Evolutionary conservation across 2,329 filamentous ascomycete species (phyloP).

Genomic region (Teratosphaeria pseudoeucalypti): DNA sequence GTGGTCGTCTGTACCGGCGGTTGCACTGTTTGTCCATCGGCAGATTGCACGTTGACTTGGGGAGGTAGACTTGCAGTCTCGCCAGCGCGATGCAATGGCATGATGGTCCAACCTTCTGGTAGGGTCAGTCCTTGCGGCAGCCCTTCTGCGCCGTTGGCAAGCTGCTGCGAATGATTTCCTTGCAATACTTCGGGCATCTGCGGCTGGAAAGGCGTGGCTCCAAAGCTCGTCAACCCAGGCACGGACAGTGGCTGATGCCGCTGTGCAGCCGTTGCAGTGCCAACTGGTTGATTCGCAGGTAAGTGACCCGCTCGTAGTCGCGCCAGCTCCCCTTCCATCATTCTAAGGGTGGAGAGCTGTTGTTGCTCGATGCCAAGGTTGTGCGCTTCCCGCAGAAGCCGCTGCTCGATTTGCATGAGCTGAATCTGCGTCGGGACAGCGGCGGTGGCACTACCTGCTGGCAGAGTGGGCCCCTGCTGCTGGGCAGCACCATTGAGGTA

Average conservation of each 20-base stretch:
- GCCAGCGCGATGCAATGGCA: conserved; percentile 33
- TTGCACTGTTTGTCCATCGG: background rate
- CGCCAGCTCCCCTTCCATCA: conserved; percentile 57
- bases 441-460: conserved; percentile 1
- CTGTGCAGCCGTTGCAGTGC: conserved; percentile 6
- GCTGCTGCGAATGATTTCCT: conserved; percentile 18
- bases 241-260: conserved; percentile 7
- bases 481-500: conserved; percentile 10
- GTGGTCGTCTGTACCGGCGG: conserved; percentile 7
- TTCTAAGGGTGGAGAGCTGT: conserved; percentile 58
- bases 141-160: conserved; percentile 34
- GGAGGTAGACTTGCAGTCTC: conserved; percentile 1
- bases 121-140: conserved; percentile 42
- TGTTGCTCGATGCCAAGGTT: conserved; percentile 53
- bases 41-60: background rate
- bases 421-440: conserved; percentile 44
- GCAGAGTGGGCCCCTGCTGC: conserved; percentile 1
- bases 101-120: conserved; percentile 43
- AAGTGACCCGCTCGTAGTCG: conserved; percentile 44
- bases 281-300: conserved; percentile 12
- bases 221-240: background rate
- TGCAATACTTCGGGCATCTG: conserved; percentile 7
- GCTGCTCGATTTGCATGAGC: conserved; percentile 56
- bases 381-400: conserved; percentile 57
- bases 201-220: conserved; percentile 13